Base-by-base conservation (phyloP, 1,284 basidiomycete genomes). In the Heterobasidion annosum region DNA sequence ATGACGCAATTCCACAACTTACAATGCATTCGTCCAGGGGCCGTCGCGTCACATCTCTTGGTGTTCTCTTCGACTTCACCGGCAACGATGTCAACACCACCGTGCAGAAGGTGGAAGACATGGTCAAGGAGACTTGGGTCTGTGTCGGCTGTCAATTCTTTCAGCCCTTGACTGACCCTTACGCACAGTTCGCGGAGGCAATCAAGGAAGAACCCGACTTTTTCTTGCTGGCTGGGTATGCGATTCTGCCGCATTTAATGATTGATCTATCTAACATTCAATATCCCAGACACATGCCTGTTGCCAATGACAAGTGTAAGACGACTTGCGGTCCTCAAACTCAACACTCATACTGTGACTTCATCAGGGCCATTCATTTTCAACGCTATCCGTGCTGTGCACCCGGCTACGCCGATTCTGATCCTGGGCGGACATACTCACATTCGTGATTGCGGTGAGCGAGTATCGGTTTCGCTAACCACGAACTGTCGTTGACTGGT, bases 351-450 rank as follows among this genome's bases (percentile, higher is more conserved):
- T 70, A 9, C 63, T 61, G 4, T 63, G 62, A 18, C 8, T 15
- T 52, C 47, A 9, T 60, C 58, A 88, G 83, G 79, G 82, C 80
- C 84, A 1, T 58, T 77, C 12, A 82, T 94, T 0, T 88, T 87
- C 66, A 72, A 88, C 53, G 87, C 87, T 7, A 75, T 94, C 52
- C 82, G 91, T 15, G 73, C 75, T 2, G 73, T 84, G 0, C 92
- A 93, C 65, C 78, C 85, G 0, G 64, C 68, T 7, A 88, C 86
- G 0, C 91, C 91, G 0, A 86, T 94, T 52, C 64, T 91, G 52
- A 85, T 93, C 58, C 81, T 93, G 51, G 91, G 91, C 63, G 85
- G 86, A 3, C 88, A 92, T 61, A 80, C 75, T 1, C 90, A 92
- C 63, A 85, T 92, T 56, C 81, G 89, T 54, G 87, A 91, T 65